These are phyloP conservation scores for Beauveria brongniartii DNA, from an alignment of 2,329 filamentous ascomycete genomes.

Conservation along the genomic window DNA sequence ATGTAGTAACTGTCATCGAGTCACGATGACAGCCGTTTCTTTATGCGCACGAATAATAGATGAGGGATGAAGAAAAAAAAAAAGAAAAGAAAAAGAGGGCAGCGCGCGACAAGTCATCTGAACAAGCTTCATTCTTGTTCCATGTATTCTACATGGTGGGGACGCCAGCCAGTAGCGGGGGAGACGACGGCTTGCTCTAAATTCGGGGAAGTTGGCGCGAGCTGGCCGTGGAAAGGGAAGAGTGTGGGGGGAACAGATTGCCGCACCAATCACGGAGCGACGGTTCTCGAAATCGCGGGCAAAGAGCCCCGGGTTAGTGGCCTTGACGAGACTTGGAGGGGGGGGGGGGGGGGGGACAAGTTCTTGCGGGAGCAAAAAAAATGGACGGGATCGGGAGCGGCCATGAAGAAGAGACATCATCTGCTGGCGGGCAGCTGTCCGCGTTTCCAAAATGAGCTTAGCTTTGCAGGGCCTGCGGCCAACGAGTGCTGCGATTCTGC, in stretches of 20 bases:
- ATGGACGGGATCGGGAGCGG: no score
- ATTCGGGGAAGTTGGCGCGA: not conserved
- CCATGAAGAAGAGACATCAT: not conserved
- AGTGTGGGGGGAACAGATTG: conserved; percentile 3
- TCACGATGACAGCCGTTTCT: not conserved
- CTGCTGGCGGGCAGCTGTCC: not conserved
- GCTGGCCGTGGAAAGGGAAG: not conserved
- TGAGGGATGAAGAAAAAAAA: not conserved
- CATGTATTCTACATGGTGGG: not conserved
- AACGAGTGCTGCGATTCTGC: no score
- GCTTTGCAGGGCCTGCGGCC: not conserved
- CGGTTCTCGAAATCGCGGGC: not conserved
- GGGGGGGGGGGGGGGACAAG: no score
- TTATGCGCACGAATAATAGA: not conserved
- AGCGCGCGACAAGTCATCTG: not conserved
- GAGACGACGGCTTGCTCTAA: not conserved
- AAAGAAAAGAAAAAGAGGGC: not conserved
- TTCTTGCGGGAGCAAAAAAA: not conserved
- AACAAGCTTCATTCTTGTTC: not conserved
- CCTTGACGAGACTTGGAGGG: no score
- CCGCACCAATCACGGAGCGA: conserved; percentile 9
- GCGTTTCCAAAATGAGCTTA: not conserved
- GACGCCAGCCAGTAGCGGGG: not conserved
- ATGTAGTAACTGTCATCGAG: not conserved
- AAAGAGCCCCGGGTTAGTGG: no score